These are phyloP conservation scores for Cladobotryum protrusum DNA, from an alignment of 2,329 filamentous ascomycete species.

Conservation along the genomic window DNA sequence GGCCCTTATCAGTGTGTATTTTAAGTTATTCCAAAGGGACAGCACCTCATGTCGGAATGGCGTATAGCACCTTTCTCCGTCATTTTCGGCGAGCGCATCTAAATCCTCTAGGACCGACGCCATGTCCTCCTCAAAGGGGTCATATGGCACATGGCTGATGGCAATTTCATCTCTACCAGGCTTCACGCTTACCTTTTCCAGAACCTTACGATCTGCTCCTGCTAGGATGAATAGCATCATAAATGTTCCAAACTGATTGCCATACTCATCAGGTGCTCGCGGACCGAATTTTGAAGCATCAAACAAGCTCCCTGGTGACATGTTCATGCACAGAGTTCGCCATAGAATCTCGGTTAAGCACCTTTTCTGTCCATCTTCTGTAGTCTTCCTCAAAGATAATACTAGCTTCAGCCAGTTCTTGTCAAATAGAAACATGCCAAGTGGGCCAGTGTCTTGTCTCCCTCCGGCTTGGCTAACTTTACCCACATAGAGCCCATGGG, in stretches of 20 bases:
- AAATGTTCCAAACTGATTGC: constrained; percentile 17
- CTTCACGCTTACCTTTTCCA: constrained; percentile 24
- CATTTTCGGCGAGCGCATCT: constrained; percentile 14
- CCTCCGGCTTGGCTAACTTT: constrained; percentile 10
- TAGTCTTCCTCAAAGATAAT: constrained; percentile 13
- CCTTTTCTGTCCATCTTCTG: constrained; percentile 1
- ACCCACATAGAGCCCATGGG: constrained; percentile 15
- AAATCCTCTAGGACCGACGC: constrained; percentile 14
- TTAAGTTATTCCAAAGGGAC: constrained; percentile 16
- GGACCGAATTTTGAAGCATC: constrained; percentile 11
- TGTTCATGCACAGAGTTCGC: constrained; percentile 23
- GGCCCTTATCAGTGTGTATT: constrained; percentile 16
- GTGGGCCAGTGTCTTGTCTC: constrained; percentile 10
- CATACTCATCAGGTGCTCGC: constrained; percentile 16
- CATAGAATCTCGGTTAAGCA: constrained; percentile 19
- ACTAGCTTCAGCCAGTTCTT: constrained; percentile 16
- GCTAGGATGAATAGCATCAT: constrained; percentile 21
- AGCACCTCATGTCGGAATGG: constrained; percentile 17
- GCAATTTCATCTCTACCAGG: constrained; percentile 2
- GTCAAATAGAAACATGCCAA: constrained; percentile 19
- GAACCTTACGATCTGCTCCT: constrained; percentile 29
- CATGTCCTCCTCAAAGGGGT: constrained; percentile 18
- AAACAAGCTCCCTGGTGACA: constrained; percentile 17
- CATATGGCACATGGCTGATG: constrained; percentile 12
- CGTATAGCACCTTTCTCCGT: constrained; percentile 13